Evolutionary conservation across 768 basidiomycete genomes (phyloP).

Genomic region (Amanita polypyramis): DNA sequence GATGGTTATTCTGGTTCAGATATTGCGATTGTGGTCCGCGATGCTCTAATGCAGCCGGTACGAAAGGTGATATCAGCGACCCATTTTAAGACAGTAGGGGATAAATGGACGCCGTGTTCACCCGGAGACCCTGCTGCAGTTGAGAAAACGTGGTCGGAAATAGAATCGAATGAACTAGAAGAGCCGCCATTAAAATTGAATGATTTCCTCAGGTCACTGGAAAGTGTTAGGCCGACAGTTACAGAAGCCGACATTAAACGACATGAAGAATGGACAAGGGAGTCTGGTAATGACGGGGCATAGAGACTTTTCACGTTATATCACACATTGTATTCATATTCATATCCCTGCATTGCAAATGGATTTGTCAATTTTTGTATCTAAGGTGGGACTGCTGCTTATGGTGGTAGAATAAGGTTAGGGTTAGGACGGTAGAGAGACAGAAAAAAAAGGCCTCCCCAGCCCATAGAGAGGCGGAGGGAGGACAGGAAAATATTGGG

Average conservation of each 20-base stretch:
- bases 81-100: conserved; percentile 69
- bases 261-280: conserved; percentile 78
- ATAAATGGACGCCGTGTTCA: conserved; percentile 92
- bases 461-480: conserved; percentile 51
- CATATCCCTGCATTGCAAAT: neutral
- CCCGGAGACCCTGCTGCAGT: conserved; percentile 80
- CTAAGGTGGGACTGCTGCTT: neutral
- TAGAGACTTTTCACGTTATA: conserved; percentile 3
- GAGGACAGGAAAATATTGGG: conserved; percentile 73
- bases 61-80: conserved; percentile 93
- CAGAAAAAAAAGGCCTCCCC: conserved; percentile 34
- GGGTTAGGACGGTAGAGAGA: conserved; percentile 17
- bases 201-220: conserved; percentile 78
- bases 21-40: conserved; percentile 88
- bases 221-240: conserved; percentile 79
- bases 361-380: neutral
- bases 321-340: conserved; percentile 1
- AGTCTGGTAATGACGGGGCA: conserved; percentile 46
- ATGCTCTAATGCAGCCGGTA: conserved; percentile 97
- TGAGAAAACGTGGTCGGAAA: conserved; percentile 85
- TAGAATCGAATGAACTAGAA: conserved; percentile 80
- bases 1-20: conserved; percentile 96
- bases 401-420: conserved; percentile 24
- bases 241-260: conserved; percentile 77
- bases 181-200: conserved; percentile 72